Conservation (phyloP, 441 rosid genomes). For the Erysimum cheiri region DNA sequence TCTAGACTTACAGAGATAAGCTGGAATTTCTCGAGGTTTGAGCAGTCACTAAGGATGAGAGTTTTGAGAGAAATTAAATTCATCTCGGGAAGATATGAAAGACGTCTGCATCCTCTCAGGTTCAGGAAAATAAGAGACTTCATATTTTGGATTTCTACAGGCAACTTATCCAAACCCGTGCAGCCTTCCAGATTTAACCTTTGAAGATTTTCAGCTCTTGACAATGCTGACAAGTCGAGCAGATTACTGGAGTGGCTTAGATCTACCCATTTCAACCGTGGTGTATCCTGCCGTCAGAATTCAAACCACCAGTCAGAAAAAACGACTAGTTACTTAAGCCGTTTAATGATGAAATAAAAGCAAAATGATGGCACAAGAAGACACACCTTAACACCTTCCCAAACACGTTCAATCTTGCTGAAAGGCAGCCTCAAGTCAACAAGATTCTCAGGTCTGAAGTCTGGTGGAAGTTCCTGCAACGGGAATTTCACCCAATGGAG, state of each 20-base stretch:
- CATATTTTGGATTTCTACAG: neutral
- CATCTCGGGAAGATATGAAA: neutral
- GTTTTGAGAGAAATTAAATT: slow-evolving; percentile 5
- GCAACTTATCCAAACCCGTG: neutral
- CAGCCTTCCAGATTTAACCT: slow-evolving; percentile 33
- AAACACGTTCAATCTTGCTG: slow-evolving; percentile 1
- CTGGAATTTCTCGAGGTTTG: neutral
- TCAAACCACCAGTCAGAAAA: neutral
- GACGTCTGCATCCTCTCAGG: slow-evolving; percentile 14
- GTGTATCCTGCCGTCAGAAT: slow-evolving; percentile 7
- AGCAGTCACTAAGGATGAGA: slow-evolving; percentile 24
- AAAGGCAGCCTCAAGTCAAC: slow-evolving; percentile 13
- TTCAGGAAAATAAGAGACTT: neutral
- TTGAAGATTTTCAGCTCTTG: neutral
- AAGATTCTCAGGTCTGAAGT: slow-evolving; percentile 8
- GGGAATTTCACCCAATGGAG: slow-evolving; percentile 8
- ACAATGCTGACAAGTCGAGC: neutral
- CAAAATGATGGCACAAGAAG: no score
- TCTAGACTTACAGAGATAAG: neutral
- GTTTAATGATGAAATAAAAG: no score
- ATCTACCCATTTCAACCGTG: slow-evolving; percentile 21
- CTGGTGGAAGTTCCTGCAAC: neutral
- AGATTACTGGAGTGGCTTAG: neutral
- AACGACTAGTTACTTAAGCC: neutral
- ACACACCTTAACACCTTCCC: slow-evolving; percentile 28